Evolutionary conservation across 1,284 basidiomycete genomes (phyloP), one percentile per base, ranked within the genome.

Genomic region (Ganoderma multipileum): DNA sequence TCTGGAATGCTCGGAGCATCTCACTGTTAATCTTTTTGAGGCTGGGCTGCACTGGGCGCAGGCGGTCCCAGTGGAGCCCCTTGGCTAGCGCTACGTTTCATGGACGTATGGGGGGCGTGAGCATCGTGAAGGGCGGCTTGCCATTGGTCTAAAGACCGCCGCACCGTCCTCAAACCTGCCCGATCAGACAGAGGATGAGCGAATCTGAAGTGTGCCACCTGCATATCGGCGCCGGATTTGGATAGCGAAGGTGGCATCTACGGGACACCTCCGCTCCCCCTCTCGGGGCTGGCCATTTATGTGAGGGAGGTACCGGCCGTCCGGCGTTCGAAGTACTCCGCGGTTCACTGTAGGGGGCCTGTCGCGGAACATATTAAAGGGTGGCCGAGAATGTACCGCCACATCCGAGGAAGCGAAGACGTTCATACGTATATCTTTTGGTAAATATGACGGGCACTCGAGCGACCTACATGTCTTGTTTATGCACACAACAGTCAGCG

Each of bases 321-420:
- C 52, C 18, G 16, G 28, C 30, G 14, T 33, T 55, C 14, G 52
- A 52, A 52, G 44, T 9, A 47, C 44, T n/a, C 3, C 44, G 20
- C n/a, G 2, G n/a, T 47, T 47, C 11, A 23, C 44, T 47, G 26
- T 33, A 11, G 52, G 12, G 52, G 18, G 7, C 50, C 26, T 16
- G 18, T 8, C 6, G 52, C 26, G 7, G 52, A 33, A 12, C 47
- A 50, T 55, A 55, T 33, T 23, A 16, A 33, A 26, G 28, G 16
- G 9, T 2, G 30, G 28, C 28, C 28, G 16, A 30, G 52, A 33
- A 33, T 33, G 52, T 52, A 52, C 23, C 47, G 47, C 47, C 52
- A 55, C 52, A 23, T 16, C 52, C 52, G 52, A 55, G 52, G 52
- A 55, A 55, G 52, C 52, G 52, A 55, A 33, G 52, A 55, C 4